phyloP scores from a whole-genome alignment of 1,284 basidiomycete species.

The Athelia sp. region DNA sequence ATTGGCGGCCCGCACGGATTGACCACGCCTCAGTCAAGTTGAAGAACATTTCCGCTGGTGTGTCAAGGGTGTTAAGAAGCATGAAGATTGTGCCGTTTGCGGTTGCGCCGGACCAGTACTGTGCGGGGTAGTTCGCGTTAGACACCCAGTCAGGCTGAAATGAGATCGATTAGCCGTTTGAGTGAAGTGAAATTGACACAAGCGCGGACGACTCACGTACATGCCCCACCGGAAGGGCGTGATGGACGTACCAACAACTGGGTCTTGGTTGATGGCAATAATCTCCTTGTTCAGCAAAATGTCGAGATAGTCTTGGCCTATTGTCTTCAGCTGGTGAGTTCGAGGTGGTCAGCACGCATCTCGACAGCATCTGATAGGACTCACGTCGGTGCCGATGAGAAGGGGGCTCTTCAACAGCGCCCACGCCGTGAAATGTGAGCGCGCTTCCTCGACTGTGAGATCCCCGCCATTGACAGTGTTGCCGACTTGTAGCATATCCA shows the following conservation, averaged over 20 bases:
- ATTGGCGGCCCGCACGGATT: conserved; percentile 35
- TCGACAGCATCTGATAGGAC: not conserved
- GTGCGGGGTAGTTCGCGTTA: conserved; percentile 40
- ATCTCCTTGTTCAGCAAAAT: conserved; percentile 35
- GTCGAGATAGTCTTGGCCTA: conserved; percentile 27
- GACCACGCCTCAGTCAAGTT: conserved; percentile 37
- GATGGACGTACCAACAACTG: conserved; percentile 32
- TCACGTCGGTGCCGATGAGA: conserved; percentile 38
- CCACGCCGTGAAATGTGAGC: conserved; percentile 64
- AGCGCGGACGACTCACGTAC: conserved; percentile 31
- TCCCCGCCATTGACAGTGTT: conserved; percentile 49
- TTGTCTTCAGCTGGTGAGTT: conserved; percentile 27
- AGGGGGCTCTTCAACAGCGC: conserved; percentile 59
- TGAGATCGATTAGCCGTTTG: not conserved
- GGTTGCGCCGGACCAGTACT: conserved; percentile 48
- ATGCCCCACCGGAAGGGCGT: conserved; percentile 43
- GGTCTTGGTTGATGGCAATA: conserved; percentile 42
- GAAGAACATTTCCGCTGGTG: conserved; percentile 32
- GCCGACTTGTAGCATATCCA: conserved; percentile 37
- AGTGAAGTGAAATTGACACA: not conserved
- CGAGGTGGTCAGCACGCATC: conserved; percentile 5
- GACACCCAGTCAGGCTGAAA: conserved; percentile 43
- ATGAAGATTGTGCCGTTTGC: conserved; percentile 42
- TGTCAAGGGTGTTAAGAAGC: conserved; percentile 34
- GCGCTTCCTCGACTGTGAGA: conserved; percentile 53